phyloP scores from a whole-genome alignment of 2,329 filamentous ascomycete genomes.

The Trichoderma aggressivum region DNA sequence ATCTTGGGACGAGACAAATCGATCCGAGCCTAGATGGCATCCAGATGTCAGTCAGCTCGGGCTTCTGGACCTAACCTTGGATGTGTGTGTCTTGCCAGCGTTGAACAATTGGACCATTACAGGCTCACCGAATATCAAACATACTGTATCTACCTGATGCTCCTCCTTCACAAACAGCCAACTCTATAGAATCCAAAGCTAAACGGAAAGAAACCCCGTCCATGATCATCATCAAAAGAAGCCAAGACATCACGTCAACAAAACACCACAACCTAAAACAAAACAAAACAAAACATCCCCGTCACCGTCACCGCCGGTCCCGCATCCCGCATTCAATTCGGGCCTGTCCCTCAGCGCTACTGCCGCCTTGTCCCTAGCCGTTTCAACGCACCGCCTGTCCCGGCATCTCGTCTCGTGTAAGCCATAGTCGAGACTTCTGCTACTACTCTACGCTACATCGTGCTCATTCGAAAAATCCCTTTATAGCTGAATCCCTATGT shows the following conservation, averaged over 20 bases:
- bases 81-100: neutral
- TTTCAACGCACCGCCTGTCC: neutral
- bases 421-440: neutral
- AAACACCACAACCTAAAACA: neutral
- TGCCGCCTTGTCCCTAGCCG: neutral
- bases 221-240: neutral
- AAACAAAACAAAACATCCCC: neutral
- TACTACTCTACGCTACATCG: neutral
- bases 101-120: neutral
- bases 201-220: neutral
- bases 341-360: constrained; percentile 15
- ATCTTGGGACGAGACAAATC: neutral
- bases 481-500: neutral
- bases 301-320: constrained; percentile 4
- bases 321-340: constrained; percentile 15
- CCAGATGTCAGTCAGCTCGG: neutral
- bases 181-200: neutral
- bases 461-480: neutral
- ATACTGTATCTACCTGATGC: neutral
- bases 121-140: neutral
- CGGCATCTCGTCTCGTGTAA: neutral
- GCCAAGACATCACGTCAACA: neutral
- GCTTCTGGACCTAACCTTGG: neutral
- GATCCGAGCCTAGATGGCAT: neutral
- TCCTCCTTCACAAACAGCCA: neutral